Evolutionary conservation across 768 basidiomycete species (phyloP).

Genomic region (Trametes cinnabarina): DNA sequence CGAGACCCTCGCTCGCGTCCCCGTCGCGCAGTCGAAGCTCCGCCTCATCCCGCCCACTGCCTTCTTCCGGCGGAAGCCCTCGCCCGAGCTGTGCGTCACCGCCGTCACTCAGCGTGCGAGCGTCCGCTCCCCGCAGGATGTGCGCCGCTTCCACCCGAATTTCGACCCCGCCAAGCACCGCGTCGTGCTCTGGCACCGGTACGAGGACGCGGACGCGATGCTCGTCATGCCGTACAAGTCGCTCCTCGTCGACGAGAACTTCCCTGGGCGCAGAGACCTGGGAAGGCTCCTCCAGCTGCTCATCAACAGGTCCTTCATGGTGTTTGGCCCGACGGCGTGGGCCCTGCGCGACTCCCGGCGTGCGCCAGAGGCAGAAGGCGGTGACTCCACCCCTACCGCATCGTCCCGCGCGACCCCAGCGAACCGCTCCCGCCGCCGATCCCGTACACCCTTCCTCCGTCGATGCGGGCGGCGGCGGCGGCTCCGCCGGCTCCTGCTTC

Average conservation of each 20-base stretch:
- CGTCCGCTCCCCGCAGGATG: not conserved
- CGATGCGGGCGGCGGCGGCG: not conserved
- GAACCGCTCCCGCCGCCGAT: not conserved
- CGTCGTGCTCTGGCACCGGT: constrained; percentile 22
- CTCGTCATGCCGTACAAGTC: constrained; percentile 41
- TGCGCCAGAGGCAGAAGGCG: constrained; percentile 38
- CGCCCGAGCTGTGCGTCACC: not conserved
- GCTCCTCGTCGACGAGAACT: constrained; percentile 14
- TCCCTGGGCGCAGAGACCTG: not conserved
- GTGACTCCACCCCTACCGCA: constrained; percentile 58
- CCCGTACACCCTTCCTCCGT: not conserved
- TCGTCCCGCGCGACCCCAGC: constrained; percentile 28
- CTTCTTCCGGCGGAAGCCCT: not conserved
- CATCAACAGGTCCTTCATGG: constrained; percentile 36
- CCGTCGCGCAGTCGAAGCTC: constrained; percentile 12
- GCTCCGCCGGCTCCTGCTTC: not conserved
- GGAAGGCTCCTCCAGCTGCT: not conserved
- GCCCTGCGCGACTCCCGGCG: constrained; percentile 38
- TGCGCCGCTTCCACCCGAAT: constrained; percentile 1
- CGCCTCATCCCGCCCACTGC: not conserved
- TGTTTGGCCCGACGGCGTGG: constrained; percentile 49
- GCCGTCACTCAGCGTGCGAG: not conserved
- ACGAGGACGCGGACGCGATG: constrained; percentile 54
- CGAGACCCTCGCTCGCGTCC: constrained; percentile 9
- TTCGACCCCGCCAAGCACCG: constrained; percentile 14